phyloP scores from a whole-genome alignment of 345 rosid genomes.

The Clarkia xantiana region DNA sequence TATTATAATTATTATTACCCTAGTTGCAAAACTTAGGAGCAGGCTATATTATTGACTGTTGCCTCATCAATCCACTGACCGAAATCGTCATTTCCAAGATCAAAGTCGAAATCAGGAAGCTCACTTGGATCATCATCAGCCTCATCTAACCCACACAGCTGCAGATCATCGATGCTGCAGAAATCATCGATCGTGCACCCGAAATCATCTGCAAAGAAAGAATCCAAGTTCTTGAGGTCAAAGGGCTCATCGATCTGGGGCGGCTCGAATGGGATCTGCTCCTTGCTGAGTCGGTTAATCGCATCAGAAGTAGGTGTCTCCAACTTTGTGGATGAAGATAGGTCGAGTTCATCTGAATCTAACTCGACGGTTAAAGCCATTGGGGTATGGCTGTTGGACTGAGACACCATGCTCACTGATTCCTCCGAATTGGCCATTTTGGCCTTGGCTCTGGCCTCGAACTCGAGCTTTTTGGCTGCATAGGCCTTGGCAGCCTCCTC shows the following conservation, averaged over 20 bases:
- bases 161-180: slow-evolving; percentile 40
- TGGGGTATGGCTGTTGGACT: slow-evolving; percentile 19
- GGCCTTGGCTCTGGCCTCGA: slow-evolving; percentile 17
- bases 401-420: slow-evolving; percentile 36
- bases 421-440: slow-evolving; percentile 22
- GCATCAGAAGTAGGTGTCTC: too few species aligned
- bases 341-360: slow-evolving; percentile 10
- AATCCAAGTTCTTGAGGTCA: slow-evolving; percentile 29
- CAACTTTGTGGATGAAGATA: too few species aligned
- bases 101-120: slow-evolving; percentile 67
- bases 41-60: slow-evolving; percentile 32
- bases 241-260: slow-evolving; percentile 15
- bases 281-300: slow-evolving; percentile 16
- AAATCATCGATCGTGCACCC: slow-evolving; percentile 32
- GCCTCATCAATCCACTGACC: slow-evolving; percentile 12
- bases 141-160: slow-evolving; percentile 30
- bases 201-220: slow-evolving; percentile 31
- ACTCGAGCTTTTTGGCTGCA: slow-evolving; percentile 47
- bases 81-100: slow-evolving; percentile 30
- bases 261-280: slow-evolving; percentile 3
- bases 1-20: slow-evolving; percentile 6
- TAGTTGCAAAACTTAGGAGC: slow-evolving; percentile 88
- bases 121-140: slow-evolving; percentile 28
- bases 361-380: slow-evolving; percentile 31
- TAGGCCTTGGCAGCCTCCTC: slow-evolving; percentile 78